Conservation (phyloP, 805 yeast genomes). For the Metschnikowia cerradonensis region DNA sequence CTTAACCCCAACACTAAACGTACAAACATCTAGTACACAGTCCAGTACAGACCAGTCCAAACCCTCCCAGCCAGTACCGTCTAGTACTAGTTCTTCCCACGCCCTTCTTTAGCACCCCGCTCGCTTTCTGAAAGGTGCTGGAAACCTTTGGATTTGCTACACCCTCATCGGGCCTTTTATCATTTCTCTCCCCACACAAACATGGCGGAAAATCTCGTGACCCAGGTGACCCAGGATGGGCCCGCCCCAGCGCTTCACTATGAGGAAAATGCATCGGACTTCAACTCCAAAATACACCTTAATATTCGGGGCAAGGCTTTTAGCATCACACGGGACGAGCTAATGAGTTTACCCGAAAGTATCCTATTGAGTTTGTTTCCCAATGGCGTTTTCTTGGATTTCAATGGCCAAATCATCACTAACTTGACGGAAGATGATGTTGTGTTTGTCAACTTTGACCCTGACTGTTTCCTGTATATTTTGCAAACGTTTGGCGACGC, state of each 20-base stretch:
- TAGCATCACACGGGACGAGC: constrained; percentile 78
- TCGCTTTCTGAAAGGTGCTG: constrained; percentile 17
- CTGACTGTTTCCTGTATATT: constrained; percentile 81
- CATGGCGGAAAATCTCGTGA: constrained; percentile 53
- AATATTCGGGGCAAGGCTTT: constrained; percentile 73
- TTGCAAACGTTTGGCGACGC: constrained; percentile 68
- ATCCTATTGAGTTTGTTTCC: constrained; percentile 83
- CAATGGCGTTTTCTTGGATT: constrained; percentile 81
- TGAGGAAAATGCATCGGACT: constrained; percentile 35
- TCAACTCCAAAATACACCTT: constrained; percentile 66
- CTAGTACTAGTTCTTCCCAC: background rate
- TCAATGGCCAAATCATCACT: constrained; percentile 70
- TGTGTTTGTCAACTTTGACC: constrained; percentile 82
- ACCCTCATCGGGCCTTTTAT: background rate
- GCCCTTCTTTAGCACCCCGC: background rate
- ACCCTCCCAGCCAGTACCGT: too few species aligned
- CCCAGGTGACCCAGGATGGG: constrained; percentile 59
- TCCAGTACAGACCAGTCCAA: background rate
- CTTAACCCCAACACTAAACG: constrained; percentile 1
- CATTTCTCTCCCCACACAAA: background rate
- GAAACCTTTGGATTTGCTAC: constrained; percentile 13
- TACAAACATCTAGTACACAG: background rate
- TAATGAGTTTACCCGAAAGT: constrained; percentile 89
- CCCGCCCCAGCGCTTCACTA: constrained; percentile 17
- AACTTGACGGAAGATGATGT: constrained; percentile 76